phyloP scores from a whole-genome alignment of 805 yeast species.

The Wickerhamiella spandovensis region DNA sequence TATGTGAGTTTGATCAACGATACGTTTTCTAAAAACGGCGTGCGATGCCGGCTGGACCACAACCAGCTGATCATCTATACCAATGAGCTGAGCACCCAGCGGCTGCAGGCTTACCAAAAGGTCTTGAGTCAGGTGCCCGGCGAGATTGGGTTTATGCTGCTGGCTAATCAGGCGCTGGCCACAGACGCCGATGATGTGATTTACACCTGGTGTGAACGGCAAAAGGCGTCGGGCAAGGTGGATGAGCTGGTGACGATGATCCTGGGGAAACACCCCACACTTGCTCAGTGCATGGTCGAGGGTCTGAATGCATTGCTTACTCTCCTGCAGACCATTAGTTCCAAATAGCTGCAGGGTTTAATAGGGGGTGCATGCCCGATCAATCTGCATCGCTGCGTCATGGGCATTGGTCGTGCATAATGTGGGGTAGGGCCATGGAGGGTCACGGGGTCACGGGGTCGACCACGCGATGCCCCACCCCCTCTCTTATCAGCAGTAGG shows the following conservation, averaged over 20 bases:
- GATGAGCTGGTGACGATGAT: slow-evolving; percentile 18
- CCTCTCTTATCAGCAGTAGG: too few species aligned
- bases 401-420: not conserved
- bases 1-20: slow-evolving; percentile 75
- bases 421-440: not conserved
- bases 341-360: not conserved
- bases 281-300: slow-evolving; percentile 22
- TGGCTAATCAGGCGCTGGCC: slow-evolving; percentile 17
- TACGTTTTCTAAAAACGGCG: slow-evolving; percentile 36
- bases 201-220: slow-evolving; percentile 20
- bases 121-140: slow-evolving; percentile 10
- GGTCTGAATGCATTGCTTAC: slow-evolving; percentile 24
- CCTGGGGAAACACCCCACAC: slow-evolving; percentile 21
- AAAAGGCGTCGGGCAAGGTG: slow-evolving; percentile 5
- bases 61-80: slow-evolving; percentile 63
- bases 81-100: slow-evolving; percentile 36
- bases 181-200: slow-evolving; percentile 21
- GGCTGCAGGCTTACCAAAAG: slow-evolving; percentile 9
- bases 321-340: slow-evolving; percentile 12
- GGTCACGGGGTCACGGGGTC: not conserved
- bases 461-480: not conserved
- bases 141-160: slow-evolving; percentile 18
- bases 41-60: slow-evolving; percentile 67
- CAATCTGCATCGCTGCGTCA: not conserved
- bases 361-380: not conserved